phyloP scores from a whole-genome alignment of 768 basidiomycete species.

The Dacryopinax spathularia region DNA sequence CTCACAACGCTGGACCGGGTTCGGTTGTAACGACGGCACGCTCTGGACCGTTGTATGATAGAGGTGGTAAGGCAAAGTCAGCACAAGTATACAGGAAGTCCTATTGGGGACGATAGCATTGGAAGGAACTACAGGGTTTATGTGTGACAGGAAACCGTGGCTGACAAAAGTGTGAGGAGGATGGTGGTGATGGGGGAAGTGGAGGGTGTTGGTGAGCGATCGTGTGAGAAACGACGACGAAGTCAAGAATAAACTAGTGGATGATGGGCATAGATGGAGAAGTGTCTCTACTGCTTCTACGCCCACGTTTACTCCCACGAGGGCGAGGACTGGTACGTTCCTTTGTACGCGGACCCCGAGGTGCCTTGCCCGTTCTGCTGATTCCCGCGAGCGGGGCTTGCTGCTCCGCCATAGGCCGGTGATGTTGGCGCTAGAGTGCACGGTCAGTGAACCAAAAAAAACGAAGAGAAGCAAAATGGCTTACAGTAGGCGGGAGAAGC shows the following conservation, averaged over 20 bases:
- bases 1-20: too few species aligned
- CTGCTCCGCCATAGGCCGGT: background rate
- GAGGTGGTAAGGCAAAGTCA: too few species aligned
- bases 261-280: background rate
- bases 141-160: conserved; percentile 3
- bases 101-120: conserved; percentile 1
- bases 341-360: background rate
- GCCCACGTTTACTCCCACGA: conserved; percentile 6
- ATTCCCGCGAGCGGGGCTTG: background rate
- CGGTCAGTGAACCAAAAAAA: background rate
- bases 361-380: conserved; percentile 7
- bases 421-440: conserved; percentile 5
- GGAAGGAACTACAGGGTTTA: conserved; percentile 2
- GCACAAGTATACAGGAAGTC: background rate
- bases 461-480: background rate
- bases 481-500: conserved; percentile 8
- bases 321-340: conserved; percentile 4
- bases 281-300: background rate
- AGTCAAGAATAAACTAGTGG: background rate
- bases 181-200: background rate
- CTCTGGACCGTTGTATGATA: too few species aligned
- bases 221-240: too few species aligned
- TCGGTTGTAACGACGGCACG: too few species aligned
- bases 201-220: background rate
- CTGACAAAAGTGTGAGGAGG: background rate